These are phyloP conservation scores for Leccinum longicurvipes DNA, from an alignment of 768 basidiomycete genomes.

Conservation along the genomic window DNA sequence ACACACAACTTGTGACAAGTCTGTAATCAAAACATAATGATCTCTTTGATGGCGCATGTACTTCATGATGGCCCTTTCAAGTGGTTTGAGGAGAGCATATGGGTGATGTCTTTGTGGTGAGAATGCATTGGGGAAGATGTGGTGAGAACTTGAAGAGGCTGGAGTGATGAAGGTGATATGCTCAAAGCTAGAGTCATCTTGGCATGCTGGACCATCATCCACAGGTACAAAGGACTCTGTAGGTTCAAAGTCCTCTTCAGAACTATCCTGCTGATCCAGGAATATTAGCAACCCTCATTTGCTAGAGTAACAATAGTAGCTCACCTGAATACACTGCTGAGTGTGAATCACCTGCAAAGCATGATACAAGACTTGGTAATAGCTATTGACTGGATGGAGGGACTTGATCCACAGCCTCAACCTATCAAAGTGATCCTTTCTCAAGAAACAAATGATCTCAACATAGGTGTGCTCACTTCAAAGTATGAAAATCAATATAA, in stretches of 20 bases:
- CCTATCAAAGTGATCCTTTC: neutral
- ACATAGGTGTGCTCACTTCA: slow-evolving; percentile 22
- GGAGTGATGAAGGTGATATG: neutral
- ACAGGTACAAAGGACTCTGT: neutral
- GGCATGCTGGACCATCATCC: neutral
- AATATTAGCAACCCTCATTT: neutral
- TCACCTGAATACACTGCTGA: slow-evolving; percentile 11
- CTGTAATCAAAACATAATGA: slow-evolving; percentile 3
- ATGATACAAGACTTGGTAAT: slow-evolving; percentile 29
- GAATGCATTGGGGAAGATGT: slow-evolving; percentile 15
- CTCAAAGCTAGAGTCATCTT: neutral
- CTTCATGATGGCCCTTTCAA: slow-evolving; percentile 18
- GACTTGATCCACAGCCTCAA: slow-evolving; percentile 9
- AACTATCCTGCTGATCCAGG: slow-evolving; percentile 5
- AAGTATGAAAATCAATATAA: neutral
- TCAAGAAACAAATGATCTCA: slow-evolving; percentile 5
- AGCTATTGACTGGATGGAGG: slow-evolving; percentile 15
- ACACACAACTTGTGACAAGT: slow-evolving; percentile 14
- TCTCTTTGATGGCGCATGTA: slow-evolving; percentile 11
- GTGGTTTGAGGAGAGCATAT: slow-evolving; percentile 16
- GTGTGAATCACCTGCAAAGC: slow-evolving; percentile 20
- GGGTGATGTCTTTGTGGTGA: slow-evolving; percentile 20
- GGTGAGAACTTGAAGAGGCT: neutral
- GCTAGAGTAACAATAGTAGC: neutral
- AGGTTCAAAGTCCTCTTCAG: neutral